Conservation (phyloP, 179 eudicot species). For the Camellia oleifera region DNA sequence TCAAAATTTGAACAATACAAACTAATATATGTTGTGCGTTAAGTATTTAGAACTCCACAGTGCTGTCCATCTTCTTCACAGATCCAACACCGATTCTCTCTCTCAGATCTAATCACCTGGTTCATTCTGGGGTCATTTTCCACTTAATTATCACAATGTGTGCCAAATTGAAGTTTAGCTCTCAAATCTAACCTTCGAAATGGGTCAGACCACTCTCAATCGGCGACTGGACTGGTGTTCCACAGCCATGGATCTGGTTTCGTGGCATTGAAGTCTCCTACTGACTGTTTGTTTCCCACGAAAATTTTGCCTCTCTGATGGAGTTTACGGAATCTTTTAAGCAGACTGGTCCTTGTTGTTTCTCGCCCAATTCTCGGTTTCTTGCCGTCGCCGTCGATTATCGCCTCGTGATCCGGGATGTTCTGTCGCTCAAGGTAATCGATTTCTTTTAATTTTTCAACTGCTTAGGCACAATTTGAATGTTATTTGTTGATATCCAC, state of each 20-base stretch:
- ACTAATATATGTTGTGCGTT: too few species aligned
- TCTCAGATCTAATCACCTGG: too few species aligned
- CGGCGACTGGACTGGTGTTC: background rate
- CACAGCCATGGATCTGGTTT: background rate
- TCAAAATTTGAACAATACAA: too few species aligned
- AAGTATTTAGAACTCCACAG: too few species aligned
- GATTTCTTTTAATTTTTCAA: background rate
- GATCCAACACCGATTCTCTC: too few species aligned
- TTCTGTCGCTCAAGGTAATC: conserved; percentile 72
- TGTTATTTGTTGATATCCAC: background rate
- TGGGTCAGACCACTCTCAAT: background rate
- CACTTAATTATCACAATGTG: background rate
- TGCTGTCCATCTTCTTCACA: too few species aligned
- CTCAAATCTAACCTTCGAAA: background rate
- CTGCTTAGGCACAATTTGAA: background rate
- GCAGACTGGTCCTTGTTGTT: conserved; percentile 81
- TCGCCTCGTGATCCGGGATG: conserved; percentile 90
- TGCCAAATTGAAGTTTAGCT: background rate
- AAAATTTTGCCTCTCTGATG: conserved; percentile 31
- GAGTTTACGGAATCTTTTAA: conserved; percentile 89
- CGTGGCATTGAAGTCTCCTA: background rate
- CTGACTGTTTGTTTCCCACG: background rate
- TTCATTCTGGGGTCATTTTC: too few species aligned
- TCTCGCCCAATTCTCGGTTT: conserved; percentile 80
- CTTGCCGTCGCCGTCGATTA: conserved; percentile 89